Evolutionary conservation across 176 grass and related monocot genomes (phyloP).

Genomic region (Musa beccarii): DNA sequence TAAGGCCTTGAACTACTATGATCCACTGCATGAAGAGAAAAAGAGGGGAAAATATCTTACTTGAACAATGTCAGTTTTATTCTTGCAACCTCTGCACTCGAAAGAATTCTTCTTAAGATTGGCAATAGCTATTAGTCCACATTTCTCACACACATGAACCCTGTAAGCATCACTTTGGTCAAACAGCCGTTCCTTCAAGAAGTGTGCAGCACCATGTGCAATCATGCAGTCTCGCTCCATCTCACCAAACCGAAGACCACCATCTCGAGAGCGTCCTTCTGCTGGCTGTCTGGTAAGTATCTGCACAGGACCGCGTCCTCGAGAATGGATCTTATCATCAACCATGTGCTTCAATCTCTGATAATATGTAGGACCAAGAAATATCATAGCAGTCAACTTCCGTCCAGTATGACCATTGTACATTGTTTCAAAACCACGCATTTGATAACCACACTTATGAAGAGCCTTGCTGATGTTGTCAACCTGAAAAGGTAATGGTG

Average conservation of each 20-base stretch:
- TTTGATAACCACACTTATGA: constrained; percentile 95
- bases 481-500: constrained; percentile 37
- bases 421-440: constrained; percentile 97
- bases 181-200: constrained; percentile 94
- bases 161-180: constrained; percentile 96
- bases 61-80: constrained; percentile 97
- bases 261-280: constrained; percentile 82
- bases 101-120: constrained; percentile 99
- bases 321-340: constrained; percentile 94
- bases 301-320: constrained; percentile 90
- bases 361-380: constrained; percentile 94
- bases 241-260: constrained; percentile 91
- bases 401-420: constrained; percentile 96
- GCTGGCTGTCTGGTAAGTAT: constrained; percentile 91
- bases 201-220: constrained; percentile 90
- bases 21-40: not conserved
- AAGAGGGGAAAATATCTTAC: constrained; percentile 20
- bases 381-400: constrained; percentile 69
- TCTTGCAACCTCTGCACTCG: constrained; percentile 93
- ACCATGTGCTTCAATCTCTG: constrained; percentile 97
- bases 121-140: constrained; percentile 85
- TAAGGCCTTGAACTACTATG: too few relatives aligned
- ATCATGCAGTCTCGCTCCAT: constrained; percentile 99
- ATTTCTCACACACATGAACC: constrained; percentile 98
- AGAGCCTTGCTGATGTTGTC: constrained; percentile 90